Base-by-base conservation (phyloP, 2,329 filamentous ascomycete genomes). In the Fusarium sp. region DNA sequence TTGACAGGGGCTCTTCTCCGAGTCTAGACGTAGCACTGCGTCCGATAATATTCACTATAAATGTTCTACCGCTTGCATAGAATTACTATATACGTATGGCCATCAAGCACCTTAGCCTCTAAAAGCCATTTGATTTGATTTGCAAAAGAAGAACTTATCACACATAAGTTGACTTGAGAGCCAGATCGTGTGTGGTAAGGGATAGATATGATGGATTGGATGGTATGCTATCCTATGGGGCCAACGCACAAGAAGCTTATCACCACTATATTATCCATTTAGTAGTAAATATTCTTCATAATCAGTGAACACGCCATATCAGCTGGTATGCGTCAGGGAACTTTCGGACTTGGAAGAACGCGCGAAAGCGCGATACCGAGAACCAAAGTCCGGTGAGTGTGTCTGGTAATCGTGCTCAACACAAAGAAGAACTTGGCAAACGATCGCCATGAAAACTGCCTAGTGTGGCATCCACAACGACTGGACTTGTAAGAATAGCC, bases 341-440 rank as follows among this genome's bases (percentile, higher is more conserved):
- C 42, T 15, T 42, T 56, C 49, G 42, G 35, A 21, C 58, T 42
- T 57, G 61, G 61, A n/a, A 54, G n/a, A 65, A 73, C 37, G 33
- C 48, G 58, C 57, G 41, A 62, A 23, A 47, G 36, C 48, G 57
- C 49, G 48, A 56, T 47, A 33, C 17, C 21, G 43, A 39, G 35
- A 27, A 11, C 20, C 37, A 21, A 29, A 35, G 27, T 56, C 23
- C 31, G 42, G 31, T 39, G 14, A 43, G 21, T 7, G 14, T 20
- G 15, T 11, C 6, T 41, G 17, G 11, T 35, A 33, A 36, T 6
- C 17, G 36, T 15, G 3, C 13, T 21, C 4, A 48, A 11, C 7
- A 25, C 8, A 17, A 7, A 11, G 11, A n/a, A 5, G 27, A 10
- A 15, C 6, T 35, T 14, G 5, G 15, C 14, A 20, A 17, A 29